Evolutionary conservation across 192 early-diverging fungal species (phyloP).

Genomic region (Mortierella hygrophila): DNA sequence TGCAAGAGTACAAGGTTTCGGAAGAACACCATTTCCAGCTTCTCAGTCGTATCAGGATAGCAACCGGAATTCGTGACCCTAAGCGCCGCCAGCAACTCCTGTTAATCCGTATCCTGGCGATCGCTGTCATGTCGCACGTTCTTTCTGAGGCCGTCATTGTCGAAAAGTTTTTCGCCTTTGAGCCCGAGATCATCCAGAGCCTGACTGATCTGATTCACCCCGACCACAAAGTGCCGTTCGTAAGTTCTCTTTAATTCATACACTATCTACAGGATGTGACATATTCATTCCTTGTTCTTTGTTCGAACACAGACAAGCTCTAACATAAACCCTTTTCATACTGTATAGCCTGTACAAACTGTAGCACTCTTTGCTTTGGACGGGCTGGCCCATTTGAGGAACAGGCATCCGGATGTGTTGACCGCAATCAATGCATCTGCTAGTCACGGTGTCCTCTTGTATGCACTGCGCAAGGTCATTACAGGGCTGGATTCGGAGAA

Average conservation of each 20-base stretch:
- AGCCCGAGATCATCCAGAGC: slow-evolving; percentile 87
- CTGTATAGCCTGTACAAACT: slow-evolving; percentile 76
- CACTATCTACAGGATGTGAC: no score
- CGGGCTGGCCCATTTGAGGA: slow-evolving; percentile 83
- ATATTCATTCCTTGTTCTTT: background rate
- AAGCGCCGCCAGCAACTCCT: slow-evolving; percentile 71
- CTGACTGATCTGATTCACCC: slow-evolving; percentile 84
- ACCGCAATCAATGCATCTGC: slow-evolving; percentile 92
- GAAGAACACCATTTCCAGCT: slow-evolving; percentile 82
- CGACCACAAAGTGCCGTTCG: slow-evolving; percentile 70
- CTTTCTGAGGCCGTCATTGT: slow-evolving; percentile 72
- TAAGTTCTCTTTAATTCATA: slow-evolving; percentile 46
- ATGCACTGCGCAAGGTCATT: slow-evolving; percentile 82
- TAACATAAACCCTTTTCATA: background rate
- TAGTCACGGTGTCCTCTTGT: slow-evolving; percentile 93
- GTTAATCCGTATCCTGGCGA: slow-evolving; percentile 81
- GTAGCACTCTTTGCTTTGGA: slow-evolving; percentile 87
- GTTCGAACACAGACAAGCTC: background rate
- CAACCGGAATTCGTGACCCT: slow-evolving; percentile 66
- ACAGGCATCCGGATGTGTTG: slow-evolving; percentile 82
- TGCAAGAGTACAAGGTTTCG: slow-evolving; percentile 77
- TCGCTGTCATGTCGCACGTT: slow-evolving; percentile 79
- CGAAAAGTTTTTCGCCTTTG: slow-evolving; percentile 86
- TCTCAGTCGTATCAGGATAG: slow-evolving; percentile 84
- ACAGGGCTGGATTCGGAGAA: slow-evolving; percentile 58